Base-by-base conservation (phyloP, 805 yeast species). In the Wickerhamomyces ciferrii region DNA sequence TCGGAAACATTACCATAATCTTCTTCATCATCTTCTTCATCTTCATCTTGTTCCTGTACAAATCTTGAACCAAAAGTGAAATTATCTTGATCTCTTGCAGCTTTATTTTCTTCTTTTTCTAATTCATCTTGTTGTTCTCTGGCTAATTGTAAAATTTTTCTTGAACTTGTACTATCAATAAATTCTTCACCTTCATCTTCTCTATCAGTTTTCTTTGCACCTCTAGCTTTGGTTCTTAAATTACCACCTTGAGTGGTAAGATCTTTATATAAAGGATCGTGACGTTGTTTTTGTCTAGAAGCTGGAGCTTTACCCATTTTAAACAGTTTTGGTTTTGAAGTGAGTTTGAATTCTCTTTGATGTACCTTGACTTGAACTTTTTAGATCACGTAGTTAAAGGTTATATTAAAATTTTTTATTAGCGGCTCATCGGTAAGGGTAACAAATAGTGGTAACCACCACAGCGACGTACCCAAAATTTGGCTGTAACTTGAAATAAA, bases 61-160 rank as follows among this genome's bases (percentile, higher is more conserved):
- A 53, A 60, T 56, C 48, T 67, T 53, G 55, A 54, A 53, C 60
- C 70, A 56, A 47, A 65, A 52, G 51, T 57, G 46, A 51, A 59
- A 41, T 48, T 52, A 39, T 54, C 52, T 43, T 56, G 41, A 50
- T 61, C 62, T 62, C 60, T 56, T 53, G 54, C 47, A 55, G 50
- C 43, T 47, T 59, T 52, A 51, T 55, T 49, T 58, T 81, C 85
- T 59, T 87, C 96, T 42, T 72, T 81, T 45, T 81, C 91, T 19
- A 91, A 63, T 61, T 94, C 99, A 40, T 87, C 90, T 66, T 90
- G 97, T 69, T 94, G 99, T 58, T 86, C 92, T 56, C 78, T 83
- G 18, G 99, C 99, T 51, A 94, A 73, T 62, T 86, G 87, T 54
- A 94, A 72, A 65, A 94, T 91, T 67, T 81, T 88, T 65, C 95